These are phyloP conservation scores for Wickerhamomyces sydowiorum DNA, from an alignment of 805 yeast genomes.

Conservation along the genomic window DNA sequence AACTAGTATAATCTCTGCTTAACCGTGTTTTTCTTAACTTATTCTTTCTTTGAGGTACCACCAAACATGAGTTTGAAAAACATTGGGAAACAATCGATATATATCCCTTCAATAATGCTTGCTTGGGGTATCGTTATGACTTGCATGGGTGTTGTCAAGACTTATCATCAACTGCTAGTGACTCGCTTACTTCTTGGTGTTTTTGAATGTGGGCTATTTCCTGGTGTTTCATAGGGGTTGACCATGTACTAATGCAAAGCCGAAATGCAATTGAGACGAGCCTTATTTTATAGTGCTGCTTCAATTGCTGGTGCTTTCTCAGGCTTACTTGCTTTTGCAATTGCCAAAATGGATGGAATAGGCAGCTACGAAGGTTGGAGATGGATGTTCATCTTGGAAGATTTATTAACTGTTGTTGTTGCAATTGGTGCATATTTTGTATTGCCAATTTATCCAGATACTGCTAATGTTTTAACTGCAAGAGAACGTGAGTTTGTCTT, in stretches of 20 bases:
- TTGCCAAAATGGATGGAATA: conserved; percentile 26
- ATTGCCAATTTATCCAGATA: conserved; percentile 38
- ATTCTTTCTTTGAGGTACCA: conserved; percentile 29
- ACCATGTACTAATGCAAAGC: conserved; percentile 32
- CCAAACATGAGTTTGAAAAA: conserved; percentile 21
- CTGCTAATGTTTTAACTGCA: conserved; percentile 36
- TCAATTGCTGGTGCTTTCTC: conserved; percentile 41
- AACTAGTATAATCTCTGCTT: conserved; percentile 36
- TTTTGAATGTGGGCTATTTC: conserved; percentile 37
- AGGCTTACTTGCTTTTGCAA: conserved; percentile 36
- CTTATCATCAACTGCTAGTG: conserved; percentile 19
- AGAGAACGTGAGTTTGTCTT: conserved; percentile 26
- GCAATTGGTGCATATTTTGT: conserved; percentile 26
- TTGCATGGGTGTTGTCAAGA: conserved; percentile 40
- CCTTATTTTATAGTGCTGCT: conserved; percentile 33
- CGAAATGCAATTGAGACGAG: conserved; percentile 32
- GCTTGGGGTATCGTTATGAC: conserved; percentile 15
- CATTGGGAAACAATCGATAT: conserved; percentile 1
- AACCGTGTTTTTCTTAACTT: conserved; percentile 39
- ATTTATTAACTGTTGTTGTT: conserved; percentile 38
- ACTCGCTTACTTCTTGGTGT: conserved; percentile 41
- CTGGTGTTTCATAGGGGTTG: conserved; percentile 33
- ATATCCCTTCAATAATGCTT: neutral
- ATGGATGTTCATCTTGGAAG: conserved; percentile 37
- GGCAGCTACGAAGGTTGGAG: conserved; percentile 38